Base-by-base conservation (phyloP, 768 basidiomycete genomes). In the Calocybe gangraenosa region DNA sequence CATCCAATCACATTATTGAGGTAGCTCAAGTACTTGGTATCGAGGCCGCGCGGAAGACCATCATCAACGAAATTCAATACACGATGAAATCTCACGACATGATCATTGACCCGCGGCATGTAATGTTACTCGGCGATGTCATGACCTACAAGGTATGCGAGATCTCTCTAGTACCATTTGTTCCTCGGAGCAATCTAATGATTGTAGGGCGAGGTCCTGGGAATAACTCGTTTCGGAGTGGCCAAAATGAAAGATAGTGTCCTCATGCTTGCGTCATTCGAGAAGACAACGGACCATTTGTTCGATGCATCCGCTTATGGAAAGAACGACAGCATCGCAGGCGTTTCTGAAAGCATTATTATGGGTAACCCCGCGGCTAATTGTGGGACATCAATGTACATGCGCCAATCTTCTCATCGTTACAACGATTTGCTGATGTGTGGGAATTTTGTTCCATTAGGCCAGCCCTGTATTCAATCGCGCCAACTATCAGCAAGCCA, bases 231-330 rank as follows among this genome's bases (percentile, higher is more conserved):
- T 22, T 98, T 98, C 65, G 96, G 96, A 60, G 95, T 99, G 19
- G 91, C 94, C 7, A 97, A 97, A 71, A 98, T 98, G 92, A 98
- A 98, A 65, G 96, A 99, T 65, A 92, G 91, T 58, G 94, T 97
- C 0, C 79, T 99, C 57, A 99, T 98, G 96, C 73, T 98, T 57
- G 96, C 96, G 8, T 96, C 92, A 19, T 99, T 99, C 65, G 96
- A 99, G 68, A 98, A 98, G 72, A 98, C 96, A 13, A 99, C 96
- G 11, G 96, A 99, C 70, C 96, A 99, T 65, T 69, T 99, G 48
- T 99, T 99, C 67, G 93, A 99, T 59, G 96, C 96, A 2, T 87
- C 96, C 8, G 90, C 96, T 2, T 94, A 87, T 63, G 92, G 93
- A 9, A 98, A 98, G 66, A 92, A 83, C 40, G 96, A 99, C 59